These are phyloP conservation scores for Coelastrella sp. DNA, from an alignment of 139 green algal genomes.

Conservation along the genomic window DNA sequence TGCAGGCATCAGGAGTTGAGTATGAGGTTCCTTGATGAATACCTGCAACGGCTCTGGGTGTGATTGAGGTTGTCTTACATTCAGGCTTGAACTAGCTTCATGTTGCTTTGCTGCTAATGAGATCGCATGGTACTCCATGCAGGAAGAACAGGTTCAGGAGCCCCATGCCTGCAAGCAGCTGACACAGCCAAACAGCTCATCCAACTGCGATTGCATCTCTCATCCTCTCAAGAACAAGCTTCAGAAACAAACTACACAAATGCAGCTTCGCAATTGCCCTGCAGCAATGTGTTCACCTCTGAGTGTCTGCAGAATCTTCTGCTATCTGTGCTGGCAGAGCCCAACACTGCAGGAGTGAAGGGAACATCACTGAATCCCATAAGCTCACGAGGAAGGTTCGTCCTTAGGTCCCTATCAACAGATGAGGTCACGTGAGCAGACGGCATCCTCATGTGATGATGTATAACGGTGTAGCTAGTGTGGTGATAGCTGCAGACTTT, in stretches of 20 bases:
- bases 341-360: constrained; percentile 49
- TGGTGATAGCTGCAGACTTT: neutral
- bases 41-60: no score
- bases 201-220: no score
- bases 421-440: neutral
- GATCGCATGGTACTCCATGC: no score
- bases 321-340: neutral
- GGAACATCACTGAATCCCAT: constrained; percentile 75
- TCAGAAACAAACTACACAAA: neutral
- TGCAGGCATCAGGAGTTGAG: neutral
- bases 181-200: no score
- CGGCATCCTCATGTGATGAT: no score
- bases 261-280: neutral
- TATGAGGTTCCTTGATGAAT: no score
- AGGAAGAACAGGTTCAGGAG: no score
- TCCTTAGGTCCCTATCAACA: constrained; percentile 56
- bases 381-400: constrained; percentile 78
- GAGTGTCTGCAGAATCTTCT: neutral
- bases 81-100: no score
- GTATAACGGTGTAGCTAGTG: no score
- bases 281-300: neutral
- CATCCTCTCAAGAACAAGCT: neutral
- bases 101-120: no score
- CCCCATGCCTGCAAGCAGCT: no score
- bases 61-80: no score